Evolutionary conservation across 345 rosid genomes (phyloP), one percentile per base, ranked within the genome.

Genomic region (Ceriops decandra): DNA sequence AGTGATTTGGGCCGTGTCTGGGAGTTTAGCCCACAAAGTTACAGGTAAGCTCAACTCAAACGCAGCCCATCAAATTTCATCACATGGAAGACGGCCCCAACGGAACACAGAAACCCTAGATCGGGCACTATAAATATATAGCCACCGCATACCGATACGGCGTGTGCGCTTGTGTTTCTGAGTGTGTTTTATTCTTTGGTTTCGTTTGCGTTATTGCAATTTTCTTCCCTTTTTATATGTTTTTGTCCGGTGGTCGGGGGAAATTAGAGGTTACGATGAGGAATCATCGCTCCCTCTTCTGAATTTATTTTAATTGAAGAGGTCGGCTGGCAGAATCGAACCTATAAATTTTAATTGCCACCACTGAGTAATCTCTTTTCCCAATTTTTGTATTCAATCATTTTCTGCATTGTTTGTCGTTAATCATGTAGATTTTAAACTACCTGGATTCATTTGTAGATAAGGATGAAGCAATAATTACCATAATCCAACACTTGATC

Each of bases 401-500:
- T 42, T 13, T 42, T 13, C 49, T 66, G 32, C 5, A 33, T 20
- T 35, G 28, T 19, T 28, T 28, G 11, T 4, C 1, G 35, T 35
- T 38, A 28, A 2, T 33, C n/a, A 4, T 54, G 20, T 19, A 57
- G 21, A 19, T 11, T 22, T 20, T 27, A 15, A 56, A 7, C 49
- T 3, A 42, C 4, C 49, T 13, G 49, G 4, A 19, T 33, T 57
- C 49, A 33, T 7, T 47, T 19, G 35, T 52, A 26, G 91, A 75
- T 82, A 69, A 70, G 74, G 87, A 83, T 83, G 86, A 85, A 75
- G 86, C 83, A 51, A 64, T 21, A 42, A 13, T 52, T 13, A 52
- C 26, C 36, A 71, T 79, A 76, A 87, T 87, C 88, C 89, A 83
- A 87, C 87, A 82, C 86, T 85, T 87, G 89, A 83, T 79, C 92